Conservation (phyloP, 129 eudicot genomes). For the Calendula officinalis region DNA sequence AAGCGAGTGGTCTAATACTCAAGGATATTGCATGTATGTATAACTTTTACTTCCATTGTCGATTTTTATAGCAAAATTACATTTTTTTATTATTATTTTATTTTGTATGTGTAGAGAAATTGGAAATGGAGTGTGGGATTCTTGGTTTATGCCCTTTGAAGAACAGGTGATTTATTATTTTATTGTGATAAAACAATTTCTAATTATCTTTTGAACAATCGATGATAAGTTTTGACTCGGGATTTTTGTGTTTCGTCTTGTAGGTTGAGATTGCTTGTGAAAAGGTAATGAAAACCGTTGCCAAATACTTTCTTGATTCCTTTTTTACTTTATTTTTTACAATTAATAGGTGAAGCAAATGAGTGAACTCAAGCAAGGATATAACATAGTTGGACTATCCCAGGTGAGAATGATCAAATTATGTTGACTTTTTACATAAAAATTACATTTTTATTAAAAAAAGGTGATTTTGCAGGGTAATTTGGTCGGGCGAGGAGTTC, state of each 20-base stretch:
- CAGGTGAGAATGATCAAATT: slow-evolving; percentile 51
- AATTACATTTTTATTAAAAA: not conserved
- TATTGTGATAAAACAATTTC: not conserved
- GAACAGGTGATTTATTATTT: slow-evolving; percentile 51
- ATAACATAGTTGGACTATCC: slow-evolving; percentile 89
- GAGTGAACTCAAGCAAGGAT: slow-evolving; percentile 79
- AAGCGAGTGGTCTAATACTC: slow-evolving; percentile 70
- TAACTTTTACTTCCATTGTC: not conserved
- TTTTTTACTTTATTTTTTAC: not conserved
- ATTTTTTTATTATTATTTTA: no score
- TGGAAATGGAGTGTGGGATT: slow-evolving; percentile 87
- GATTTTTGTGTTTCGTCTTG: slow-evolving; percentile 26
- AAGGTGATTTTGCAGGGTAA: slow-evolving; percentile 59
- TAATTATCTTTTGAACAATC: not conserved
- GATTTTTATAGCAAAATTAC: slow-evolving; percentile 5
- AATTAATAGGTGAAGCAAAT: slow-evolving; percentile 75
- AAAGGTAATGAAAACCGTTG: slow-evolving; percentile 55
- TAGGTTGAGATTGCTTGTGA: slow-evolving; percentile 77
- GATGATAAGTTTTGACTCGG: slow-evolving; percentile 17
- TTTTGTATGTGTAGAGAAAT: slow-evolving; percentile 85
- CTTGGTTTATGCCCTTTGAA: slow-evolving; percentile 88
- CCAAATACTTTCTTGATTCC: slow-evolving; percentile 7
- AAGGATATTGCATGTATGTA: slow-evolving; percentile 87
- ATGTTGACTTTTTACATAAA: slow-evolving; percentile 10
- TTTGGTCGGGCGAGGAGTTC: slow-evolving; percentile 77